Evolutionary conservation across 345 rosid species (phyloP).

Genomic region (Anacardium occidentale): DNA sequence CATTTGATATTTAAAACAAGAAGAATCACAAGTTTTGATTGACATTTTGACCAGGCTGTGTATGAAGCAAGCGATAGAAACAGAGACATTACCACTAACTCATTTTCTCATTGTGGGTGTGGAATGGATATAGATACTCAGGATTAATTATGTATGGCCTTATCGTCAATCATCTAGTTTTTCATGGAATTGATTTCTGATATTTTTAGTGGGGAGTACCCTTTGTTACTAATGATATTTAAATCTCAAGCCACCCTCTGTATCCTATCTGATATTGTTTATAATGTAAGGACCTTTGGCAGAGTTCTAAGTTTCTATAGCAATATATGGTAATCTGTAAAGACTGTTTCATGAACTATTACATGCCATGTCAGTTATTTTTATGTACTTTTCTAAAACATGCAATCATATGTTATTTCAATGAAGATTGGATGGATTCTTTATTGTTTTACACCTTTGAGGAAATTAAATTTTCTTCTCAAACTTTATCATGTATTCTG

Average conservation of each 20-base stretch:
- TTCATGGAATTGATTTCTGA: conserved; percentile 70
- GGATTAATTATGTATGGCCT: conserved; percentile 71
- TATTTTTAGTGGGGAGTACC: conserved; percentile 54
- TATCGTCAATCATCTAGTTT: conserved; percentile 66
- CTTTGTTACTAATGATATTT: conserved; percentile 12
- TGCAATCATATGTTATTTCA: too few relatives aligned
- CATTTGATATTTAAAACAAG: neutral
- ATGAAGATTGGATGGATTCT: too few relatives aligned
- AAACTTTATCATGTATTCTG: too few relatives aligned
- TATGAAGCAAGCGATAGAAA: conserved; percentile 60
- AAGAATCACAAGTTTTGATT: neutral
- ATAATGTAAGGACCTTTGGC: neutral
- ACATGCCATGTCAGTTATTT: too few relatives aligned
- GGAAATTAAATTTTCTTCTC: too few relatives aligned
- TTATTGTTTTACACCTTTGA: too few relatives aligned
- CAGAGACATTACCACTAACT: conserved; percentile 47
- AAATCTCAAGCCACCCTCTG: neutral
- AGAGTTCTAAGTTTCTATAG: neutral
- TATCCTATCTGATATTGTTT: neutral
- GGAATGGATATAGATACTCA: conserved; percentile 91
- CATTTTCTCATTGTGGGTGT: conserved; percentile 59
- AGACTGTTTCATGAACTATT: too few relatives aligned
- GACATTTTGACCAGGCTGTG: neutral
- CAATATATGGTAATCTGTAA: too few relatives aligned
- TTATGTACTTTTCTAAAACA: too few relatives aligned